phyloP scores from a whole-genome alignment of 1,284 basidiomycete genomes.

The Apiotrichum mycotoxinovorans region DNA sequence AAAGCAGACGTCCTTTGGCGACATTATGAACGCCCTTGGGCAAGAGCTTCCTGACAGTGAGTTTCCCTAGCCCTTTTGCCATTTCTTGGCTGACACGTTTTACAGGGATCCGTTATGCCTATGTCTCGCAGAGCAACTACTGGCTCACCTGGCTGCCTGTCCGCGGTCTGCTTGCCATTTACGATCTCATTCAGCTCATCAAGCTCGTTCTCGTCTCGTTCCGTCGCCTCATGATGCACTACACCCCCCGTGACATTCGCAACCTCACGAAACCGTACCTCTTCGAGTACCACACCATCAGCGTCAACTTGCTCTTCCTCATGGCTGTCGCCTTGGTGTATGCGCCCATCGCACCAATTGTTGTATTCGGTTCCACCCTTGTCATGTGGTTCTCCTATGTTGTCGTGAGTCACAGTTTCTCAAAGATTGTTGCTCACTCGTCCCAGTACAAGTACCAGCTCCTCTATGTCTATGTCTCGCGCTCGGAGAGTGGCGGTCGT shows the following conservation, averaged over 20 bases:
- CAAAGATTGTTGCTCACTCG: constrained; percentile 37
- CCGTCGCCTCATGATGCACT: constrained; percentile 82
- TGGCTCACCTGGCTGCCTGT: constrained; percentile 95
- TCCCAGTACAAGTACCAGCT: constrained; percentile 80
- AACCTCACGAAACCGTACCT: constrained; percentile 94
- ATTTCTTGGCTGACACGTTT: not conserved
- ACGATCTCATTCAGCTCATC: constrained; percentile 92
- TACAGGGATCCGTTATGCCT: constrained; percentile 64
- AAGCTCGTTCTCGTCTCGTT: constrained; percentile 83
- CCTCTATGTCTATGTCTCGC: constrained; percentile 84
- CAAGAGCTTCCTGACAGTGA: constrained; percentile 42
- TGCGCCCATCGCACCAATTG: constrained; percentile 84
- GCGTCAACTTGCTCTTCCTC: constrained; percentile 68
- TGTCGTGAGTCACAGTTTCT: constrained; percentile 28
- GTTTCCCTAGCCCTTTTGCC: constrained; percentile 10
- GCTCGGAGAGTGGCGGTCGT: constrained; percentile 85
- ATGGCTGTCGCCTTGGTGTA: constrained; percentile 81
- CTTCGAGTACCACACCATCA: constrained; percentile 64
- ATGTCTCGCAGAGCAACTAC: constrained; percentile 69
- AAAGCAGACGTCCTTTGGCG: constrained; percentile 60
- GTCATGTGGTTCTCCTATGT: constrained; percentile 68
- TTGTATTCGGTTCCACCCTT: constrained; percentile 59
- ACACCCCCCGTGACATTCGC: constrained; percentile 91
- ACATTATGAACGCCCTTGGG: constrained; percentile 64
- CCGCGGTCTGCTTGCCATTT: constrained; percentile 87